These are phyloP conservation scores for Lentinula edodes DNA, from an alignment of 768 basidiomycete species.

Conservation along the genomic window DNA sequence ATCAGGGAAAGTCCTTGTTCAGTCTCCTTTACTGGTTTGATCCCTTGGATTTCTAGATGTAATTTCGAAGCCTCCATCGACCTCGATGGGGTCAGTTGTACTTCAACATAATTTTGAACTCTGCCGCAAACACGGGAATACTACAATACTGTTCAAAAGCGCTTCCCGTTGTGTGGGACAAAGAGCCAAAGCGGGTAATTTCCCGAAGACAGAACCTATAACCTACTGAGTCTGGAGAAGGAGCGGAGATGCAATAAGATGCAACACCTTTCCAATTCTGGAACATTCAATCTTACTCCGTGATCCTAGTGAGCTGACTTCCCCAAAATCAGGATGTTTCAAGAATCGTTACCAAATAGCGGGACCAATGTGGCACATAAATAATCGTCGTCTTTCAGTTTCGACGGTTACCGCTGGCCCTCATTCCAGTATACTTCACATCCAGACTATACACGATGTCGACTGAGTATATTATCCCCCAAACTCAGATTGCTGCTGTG, in stretches of 20 bases:
- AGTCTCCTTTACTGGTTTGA: too few relatives aligned
- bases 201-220: background rate
- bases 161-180: background rate
- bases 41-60: too few relatives aligned
- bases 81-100: too few relatives aligned
- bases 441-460: background rate
- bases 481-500: constrained; percentile 38
- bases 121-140: background rate
- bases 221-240: background rate
- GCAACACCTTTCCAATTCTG: too few relatives aligned
- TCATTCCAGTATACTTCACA: background rate
- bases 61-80: too few relatives aligned
- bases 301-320: background rate
- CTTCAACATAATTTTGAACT: too few relatives aligned
- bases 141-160: background rate
- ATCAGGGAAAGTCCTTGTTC: too few relatives aligned
- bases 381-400: background rate
- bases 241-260: background rate
- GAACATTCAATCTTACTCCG: background rate
- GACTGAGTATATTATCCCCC: constrained; percentile 24
- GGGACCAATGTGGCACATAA: background rate
- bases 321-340: too few relatives aligned
- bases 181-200: background rate
- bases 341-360: background rate
- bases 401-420: background rate